Evolutionary conservation across 306 rosid genomes (phyloP).

Genomic region (Castanea sativa): DNA sequence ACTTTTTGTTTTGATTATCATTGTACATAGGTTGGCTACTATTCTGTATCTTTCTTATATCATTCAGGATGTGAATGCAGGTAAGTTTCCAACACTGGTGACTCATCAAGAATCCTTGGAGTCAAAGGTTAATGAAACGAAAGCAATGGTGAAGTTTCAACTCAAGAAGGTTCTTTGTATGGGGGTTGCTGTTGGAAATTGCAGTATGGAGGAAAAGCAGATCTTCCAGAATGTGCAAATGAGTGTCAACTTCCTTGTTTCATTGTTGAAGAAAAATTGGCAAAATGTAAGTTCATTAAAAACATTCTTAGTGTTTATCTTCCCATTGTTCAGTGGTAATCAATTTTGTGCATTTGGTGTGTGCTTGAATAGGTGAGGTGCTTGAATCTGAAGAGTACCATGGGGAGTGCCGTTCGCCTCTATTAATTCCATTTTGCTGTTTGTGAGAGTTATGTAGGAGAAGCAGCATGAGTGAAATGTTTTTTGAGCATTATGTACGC

Average conservation of each 20-base stretch:
- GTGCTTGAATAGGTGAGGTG: conserved; percentile 49
- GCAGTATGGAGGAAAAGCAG: too few species aligned
- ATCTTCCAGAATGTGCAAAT: too few species aligned
- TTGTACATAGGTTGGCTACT: neutral
- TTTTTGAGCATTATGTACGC: neutral
- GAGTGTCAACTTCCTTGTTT: too few species aligned
- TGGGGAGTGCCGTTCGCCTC: conserved; percentile 61
- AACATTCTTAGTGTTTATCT: neutral
- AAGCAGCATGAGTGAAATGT: neutral
- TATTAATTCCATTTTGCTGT: conserved; percentile 23
- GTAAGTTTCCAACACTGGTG: conserved; percentile 85
- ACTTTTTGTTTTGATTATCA: neutral
- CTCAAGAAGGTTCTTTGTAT: conserved; percentile 88
- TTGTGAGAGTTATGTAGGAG: neutral
- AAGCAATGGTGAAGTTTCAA: conserved; percentile 84
- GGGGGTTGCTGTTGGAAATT: conserved; percentile 91
- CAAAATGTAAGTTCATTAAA: conserved; percentile 38
- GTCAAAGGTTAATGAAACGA: conserved; percentile 73
- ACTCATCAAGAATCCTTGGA: conserved; percentile 83
- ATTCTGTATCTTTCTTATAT: neutral
- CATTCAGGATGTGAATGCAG: conserved; percentile 23
- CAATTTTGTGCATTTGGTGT: conserved; percentile 2
- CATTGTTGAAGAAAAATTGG: too few species aligned
- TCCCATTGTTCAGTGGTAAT: neutral
- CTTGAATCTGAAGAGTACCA: conserved; percentile 62